phyloP scores from a whole-genome alignment of 1,284 basidiomycete species.

The Ganoderma lingzhi region DNA sequence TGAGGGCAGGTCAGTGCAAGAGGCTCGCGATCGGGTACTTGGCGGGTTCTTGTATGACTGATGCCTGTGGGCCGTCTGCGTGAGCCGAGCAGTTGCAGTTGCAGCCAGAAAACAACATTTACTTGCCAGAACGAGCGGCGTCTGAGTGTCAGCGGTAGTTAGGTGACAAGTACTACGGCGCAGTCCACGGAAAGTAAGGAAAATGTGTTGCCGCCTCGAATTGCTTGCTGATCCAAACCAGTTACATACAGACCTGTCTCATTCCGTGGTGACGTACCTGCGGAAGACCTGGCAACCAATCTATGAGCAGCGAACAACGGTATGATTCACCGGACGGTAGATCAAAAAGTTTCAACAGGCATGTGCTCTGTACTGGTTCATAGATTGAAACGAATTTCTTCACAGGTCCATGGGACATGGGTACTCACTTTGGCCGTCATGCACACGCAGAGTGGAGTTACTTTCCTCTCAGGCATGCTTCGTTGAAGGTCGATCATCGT shows the following conservation, averaged over 20 bases:
- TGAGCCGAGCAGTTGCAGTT: no score
- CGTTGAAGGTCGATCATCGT: not conserved
- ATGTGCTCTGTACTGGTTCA: not conserved
- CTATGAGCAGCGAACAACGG: not conserved
- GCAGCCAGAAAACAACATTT: no score
- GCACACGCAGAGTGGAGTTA: not conserved
- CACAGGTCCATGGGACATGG: not conserved
- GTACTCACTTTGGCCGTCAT: not conserved
- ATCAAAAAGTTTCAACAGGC: not conserved
- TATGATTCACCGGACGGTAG: not conserved
- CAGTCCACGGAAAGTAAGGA: no score
- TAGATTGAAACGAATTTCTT: not conserved
- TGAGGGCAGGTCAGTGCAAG: no score
- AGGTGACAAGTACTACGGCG: no score
- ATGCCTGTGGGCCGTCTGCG: no score
- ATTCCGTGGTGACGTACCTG: constrained; percentile 1
- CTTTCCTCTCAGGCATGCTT: not conserved
- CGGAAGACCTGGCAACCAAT: not conserved
- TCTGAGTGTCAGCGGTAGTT: no score
- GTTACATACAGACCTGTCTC: not conserved
- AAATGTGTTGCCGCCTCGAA: no score
- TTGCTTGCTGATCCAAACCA: no score
- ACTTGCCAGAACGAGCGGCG: no score
- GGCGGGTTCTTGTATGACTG: no score
- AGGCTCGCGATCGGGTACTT: no score